A percentile compares a stretch with the other conserved stretches of the same genome.
phyloP scores from a whole-genome alignment of 306 rosid genomes.

The Psophocarpus tetragonolobus region DNA sequence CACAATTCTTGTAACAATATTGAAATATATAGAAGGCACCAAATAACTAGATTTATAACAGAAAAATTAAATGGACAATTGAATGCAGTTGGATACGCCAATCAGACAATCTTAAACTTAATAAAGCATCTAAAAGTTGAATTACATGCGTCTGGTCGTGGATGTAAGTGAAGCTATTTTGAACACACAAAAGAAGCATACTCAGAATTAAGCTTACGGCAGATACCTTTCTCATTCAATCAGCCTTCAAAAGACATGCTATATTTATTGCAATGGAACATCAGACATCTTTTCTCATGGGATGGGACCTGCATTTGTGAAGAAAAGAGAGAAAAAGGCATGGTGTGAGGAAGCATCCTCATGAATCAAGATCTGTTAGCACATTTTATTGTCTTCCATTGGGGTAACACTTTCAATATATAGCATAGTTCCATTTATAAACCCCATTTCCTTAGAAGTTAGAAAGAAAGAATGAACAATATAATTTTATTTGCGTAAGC shows the following conservation, averaged over 20 bases:
- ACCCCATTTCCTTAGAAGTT: background rate
- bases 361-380: background rate
- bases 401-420: background rate
- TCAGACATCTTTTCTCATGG: background rate
- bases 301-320: background rate
- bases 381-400: slow-evolving; percentile 5
- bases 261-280: slow-evolving; percentile 6
- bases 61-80: background rate
- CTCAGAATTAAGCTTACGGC: background rate
- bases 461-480: background rate
- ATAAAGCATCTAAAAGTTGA: background rate
- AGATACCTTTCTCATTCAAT: slow-evolving; percentile 16
- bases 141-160: background rate
- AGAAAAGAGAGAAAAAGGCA: background rate
- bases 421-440: background rate
- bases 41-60: background rate
- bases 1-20: background rate
- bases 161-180: slow-evolving; percentile 6
- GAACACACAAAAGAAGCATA: background rate
- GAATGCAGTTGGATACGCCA: background rate
- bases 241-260: slow-evolving; percentile 24
- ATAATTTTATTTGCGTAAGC: background rate
- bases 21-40: slow-evolving; percentile 17
- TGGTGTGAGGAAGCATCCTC: slow-evolving; percentile 22
- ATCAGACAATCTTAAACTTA: background rate